Evolutionary conservation across 2,329 filamentous ascomycete species (phyloP).

Genomic region (Aspergillus costaricaensis): DNA sequence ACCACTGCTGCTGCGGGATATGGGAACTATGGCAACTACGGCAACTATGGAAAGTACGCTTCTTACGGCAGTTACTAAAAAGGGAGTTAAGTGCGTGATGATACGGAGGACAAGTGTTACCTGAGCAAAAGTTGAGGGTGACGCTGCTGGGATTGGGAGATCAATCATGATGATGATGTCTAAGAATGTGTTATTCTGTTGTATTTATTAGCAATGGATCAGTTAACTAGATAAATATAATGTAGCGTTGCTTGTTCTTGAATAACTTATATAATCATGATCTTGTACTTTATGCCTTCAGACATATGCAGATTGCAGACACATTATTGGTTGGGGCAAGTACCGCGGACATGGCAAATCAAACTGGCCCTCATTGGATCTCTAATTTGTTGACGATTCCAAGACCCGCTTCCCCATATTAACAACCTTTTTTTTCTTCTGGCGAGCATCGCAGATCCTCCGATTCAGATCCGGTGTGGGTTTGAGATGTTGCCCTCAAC

Average conservation of each 20-base stretch:
- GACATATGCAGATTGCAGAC: not conserved
- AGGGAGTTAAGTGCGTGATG: not conserved
- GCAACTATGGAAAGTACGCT: constrained; percentile 15
- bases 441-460: not conserved
- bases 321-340: not conserved
- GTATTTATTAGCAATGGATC: not conserved
- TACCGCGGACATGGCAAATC: no score
- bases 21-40: constrained; percentile 12
- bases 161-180: not conserved
- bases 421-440: not conserved
- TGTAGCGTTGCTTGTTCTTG: not conserved
- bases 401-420: constrained; percentile 8
- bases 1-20: constrained; percentile 4
- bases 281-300: no score
- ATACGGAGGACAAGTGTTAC: no score
- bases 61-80: constrained; percentile 3
- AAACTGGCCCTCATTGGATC: not conserved
- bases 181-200: not conserved
- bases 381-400: not conserved
- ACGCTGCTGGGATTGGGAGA: no score
- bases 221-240: not conserved
- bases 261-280: not conserved
- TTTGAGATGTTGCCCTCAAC: not conserved
- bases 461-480: not conserved
- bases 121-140: no score